Evolutionary conservation across 768 basidiomycete genomes (phyloP).

Genomic region (Hericium alpestre): DNA sequence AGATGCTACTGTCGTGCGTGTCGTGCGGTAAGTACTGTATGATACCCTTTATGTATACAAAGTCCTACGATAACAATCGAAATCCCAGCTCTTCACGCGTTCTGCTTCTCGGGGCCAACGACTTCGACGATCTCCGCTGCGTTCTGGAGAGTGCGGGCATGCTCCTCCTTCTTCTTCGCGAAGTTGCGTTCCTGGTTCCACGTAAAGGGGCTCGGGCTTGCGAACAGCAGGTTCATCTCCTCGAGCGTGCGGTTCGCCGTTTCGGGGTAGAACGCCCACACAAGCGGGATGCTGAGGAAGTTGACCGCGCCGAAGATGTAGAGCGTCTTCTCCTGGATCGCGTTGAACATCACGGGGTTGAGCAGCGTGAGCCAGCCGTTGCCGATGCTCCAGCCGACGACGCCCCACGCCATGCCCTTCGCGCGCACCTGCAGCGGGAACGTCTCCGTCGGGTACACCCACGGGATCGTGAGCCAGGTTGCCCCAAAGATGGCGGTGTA

Average conservation of each 20-base stretch:
- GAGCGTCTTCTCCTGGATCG: conserved; percentile 33
- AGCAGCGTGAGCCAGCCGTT: conserved; percentile 34
- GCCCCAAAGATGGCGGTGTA: conserved; percentile 35
- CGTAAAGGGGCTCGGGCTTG: conserved; percentile 33
- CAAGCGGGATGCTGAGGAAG: conserved; percentile 32
- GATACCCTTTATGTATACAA: too few species aligned
- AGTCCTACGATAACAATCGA: too few species aligned
- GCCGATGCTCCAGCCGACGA: conserved; percentile 31
- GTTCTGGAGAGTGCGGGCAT: conserved; percentile 7
- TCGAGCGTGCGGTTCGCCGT: conserved; percentile 34
- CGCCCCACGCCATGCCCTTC: conserved; percentile 37
- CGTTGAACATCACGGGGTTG: conserved; percentile 34
- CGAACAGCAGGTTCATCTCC: conserved; percentile 35
- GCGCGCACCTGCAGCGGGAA: conserved; percentile 34
- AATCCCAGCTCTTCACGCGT: background rate
- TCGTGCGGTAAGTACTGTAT: too few species aligned
- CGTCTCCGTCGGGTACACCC: conserved; percentile 27
- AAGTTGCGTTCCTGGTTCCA: conserved; percentile 35
- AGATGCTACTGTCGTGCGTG: too few species aligned
- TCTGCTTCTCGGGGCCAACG: background rate
- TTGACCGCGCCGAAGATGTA: conserved; percentile 34
- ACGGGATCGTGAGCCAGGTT: conserved; percentile 36
- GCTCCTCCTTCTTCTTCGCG: conserved; percentile 24
- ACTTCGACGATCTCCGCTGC: background rate
- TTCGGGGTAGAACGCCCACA: conserved; percentile 37